These are phyloP conservation scores for Tricholoma sp. DNA, from an alignment of 768 basidiomycete genomes.

Conservation along the genomic window DNA sequence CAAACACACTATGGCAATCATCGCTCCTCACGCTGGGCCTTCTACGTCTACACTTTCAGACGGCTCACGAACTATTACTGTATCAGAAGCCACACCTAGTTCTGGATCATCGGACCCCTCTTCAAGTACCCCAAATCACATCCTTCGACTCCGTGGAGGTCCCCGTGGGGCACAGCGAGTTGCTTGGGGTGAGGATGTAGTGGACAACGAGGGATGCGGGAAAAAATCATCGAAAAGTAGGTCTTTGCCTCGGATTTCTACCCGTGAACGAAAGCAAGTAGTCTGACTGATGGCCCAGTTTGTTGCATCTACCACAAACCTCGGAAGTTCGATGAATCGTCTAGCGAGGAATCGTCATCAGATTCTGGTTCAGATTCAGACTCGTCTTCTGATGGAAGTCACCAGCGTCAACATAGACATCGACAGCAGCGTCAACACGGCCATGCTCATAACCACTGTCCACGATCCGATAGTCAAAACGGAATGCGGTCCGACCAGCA, in stretches of 20 bases:
- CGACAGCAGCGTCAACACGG: conserved; percentile 6
- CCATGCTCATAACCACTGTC: conserved; percentile 5
- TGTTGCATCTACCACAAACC: conserved; percentile 95
- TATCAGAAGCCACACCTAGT: conserved; percentile 29
- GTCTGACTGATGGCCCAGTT: conserved; percentile 42
- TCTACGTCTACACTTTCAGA: conserved; percentile 41
- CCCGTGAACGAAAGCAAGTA: not conserved
- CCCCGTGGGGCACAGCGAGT: conserved; percentile 53
- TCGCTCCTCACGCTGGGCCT: conserved; percentile 15
- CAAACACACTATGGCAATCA: not conserved
- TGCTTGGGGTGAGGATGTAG: conserved; percentile 77
- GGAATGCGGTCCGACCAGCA: conserved; percentile 12
- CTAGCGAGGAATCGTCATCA: conserved; percentile 49
- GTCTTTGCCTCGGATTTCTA: conserved; percentile 22
- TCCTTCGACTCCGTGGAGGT: conserved; percentile 53
- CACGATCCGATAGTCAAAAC: conserved; percentile 6
- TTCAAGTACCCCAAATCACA: conserved; percentile 20
- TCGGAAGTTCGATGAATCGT: conserved; percentile 76
- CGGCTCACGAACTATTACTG: conserved; percentile 51
- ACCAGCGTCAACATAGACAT: conserved; percentile 9
- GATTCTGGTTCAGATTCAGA: conserved; percentile 40
- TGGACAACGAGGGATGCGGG: conserved; percentile 88
- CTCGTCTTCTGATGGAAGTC: conserved; percentile 25
- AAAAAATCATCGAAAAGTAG: conserved; percentile 92
- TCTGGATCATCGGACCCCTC: conserved; percentile 13